These are phyloP conservation scores for Fragosphaeria purpurea DNA, from an alignment of 2,329 filamentous ascomycete genomes.

Conservation along the genomic window DNA sequence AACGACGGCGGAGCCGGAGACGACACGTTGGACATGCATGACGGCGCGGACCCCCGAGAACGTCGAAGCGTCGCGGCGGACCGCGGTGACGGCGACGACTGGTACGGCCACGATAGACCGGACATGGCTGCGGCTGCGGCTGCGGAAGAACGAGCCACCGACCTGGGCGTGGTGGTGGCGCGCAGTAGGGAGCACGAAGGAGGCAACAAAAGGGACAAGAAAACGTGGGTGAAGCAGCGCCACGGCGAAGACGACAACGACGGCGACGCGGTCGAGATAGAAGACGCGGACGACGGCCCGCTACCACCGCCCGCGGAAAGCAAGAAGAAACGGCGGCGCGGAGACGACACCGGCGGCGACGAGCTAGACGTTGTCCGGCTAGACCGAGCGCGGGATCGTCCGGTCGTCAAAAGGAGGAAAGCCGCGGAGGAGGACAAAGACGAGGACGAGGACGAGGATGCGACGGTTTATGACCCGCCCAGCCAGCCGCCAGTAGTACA, in stretches of 20 bases:
- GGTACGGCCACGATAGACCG: too few species aligned
- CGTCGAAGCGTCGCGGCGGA: too few species aligned
- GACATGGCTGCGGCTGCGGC: too few species aligned
- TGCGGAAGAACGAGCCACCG: too few species aligned
- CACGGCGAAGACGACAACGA: neutral
- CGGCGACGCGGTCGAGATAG: neutral
- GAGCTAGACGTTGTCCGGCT: neutral
- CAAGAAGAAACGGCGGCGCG: neutral
- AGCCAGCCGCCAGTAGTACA: too few species aligned
- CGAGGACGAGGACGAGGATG: neutral
- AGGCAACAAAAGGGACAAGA: constrained; percentile 17
- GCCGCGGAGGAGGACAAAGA: neutral
- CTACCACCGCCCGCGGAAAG: constrained; percentile 14
- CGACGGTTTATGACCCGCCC: too few species aligned
- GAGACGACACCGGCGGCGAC: neutral
- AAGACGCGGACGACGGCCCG: constrained; percentile 3
- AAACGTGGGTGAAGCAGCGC: neutral
- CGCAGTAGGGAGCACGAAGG: neutral
- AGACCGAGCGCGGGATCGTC: too few species aligned
- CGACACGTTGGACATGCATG: too few species aligned
- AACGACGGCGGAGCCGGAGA: neutral
- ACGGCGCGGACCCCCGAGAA: too few species aligned
- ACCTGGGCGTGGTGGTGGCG: too few species aligned
- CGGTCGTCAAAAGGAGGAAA: too few species aligned
- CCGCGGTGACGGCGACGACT: too few species aligned